Conservation (phyloP, 768 basidiomycete genomes). For the Exidia glandulosa region DNA sequence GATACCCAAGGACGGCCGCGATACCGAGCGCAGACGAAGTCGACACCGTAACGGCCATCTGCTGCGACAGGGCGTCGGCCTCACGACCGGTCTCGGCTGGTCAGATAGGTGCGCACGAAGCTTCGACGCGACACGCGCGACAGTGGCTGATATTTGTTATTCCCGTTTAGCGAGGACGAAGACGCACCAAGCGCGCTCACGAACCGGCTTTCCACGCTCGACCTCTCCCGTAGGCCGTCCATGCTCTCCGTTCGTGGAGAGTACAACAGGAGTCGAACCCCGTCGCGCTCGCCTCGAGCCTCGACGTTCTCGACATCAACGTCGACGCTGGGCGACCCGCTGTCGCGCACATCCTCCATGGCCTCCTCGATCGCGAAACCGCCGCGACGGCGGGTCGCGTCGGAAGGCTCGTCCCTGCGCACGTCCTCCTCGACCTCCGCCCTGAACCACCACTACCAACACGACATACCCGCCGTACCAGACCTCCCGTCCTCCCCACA, state of each 20-base stretch:
- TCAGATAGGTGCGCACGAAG: conserved; percentile 45
- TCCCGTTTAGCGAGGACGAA: conserved; percentile 57
- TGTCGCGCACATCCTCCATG: background rate
- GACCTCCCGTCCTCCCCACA: background rate
- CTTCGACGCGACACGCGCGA: background rate
- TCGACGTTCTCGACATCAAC: background rate
- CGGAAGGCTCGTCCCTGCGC: too few relatives aligned
- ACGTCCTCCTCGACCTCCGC: background rate
- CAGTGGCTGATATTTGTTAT: background rate
- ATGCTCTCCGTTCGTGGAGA: background rate
- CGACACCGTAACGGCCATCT: conserved; percentile 52
- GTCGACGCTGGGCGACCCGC: background rate
- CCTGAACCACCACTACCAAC: background rate
- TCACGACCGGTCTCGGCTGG: conserved; percentile 67
- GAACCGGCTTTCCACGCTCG: conserved; percentile 38
- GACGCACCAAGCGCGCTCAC: conserved; percentile 60
- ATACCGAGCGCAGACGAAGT: conserved; percentile 43
- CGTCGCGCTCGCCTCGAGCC: background rate
- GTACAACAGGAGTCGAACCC: background rate
- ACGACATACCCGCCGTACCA: background rate
- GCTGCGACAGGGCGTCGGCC: conserved; percentile 50
- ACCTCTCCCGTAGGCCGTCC: background rate
- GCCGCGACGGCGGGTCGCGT: too few relatives aligned
- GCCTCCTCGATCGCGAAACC: background rate
- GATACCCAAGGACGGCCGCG: conserved; percentile 32